Evolutionary conservation across 2,329 filamentous ascomycete genomes (phyloP), one percentile per base, ranked within the genome.

Genomic region (Diaporthe sp.): DNA sequence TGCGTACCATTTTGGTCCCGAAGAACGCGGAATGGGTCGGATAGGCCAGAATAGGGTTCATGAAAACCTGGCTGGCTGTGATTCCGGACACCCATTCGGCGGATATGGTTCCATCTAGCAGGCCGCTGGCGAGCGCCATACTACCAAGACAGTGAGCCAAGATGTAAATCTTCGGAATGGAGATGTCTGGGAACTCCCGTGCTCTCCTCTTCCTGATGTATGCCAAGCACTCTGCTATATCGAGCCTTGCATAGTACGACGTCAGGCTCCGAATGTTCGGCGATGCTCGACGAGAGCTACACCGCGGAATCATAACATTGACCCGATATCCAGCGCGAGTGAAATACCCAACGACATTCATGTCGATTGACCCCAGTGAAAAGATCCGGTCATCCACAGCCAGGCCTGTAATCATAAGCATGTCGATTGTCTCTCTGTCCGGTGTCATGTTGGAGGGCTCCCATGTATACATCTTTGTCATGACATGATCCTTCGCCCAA

Each of bases 121-220:
- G 84, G 22, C 90, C 91, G 7, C 86, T 83, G 0, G 89, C 83
- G 69, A 90, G 86, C 1, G 91, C 89, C 0, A 92, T 89, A 55
- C 89, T 88, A 37, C 91, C 92, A 86, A 92, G 89, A 81, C 91
- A 93, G 82, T 93, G 91, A 1, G 88, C 87, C 49, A 93, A 85
- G 5, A 87, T 87, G 81, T 93, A 92, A 91, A 82, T 44, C 17
- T 44, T 44, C 17, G 42, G 17, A 44, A 44, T 7, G 42, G 17
- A 17, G 42, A 5, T 19, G 15, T 44, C 42, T 19, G 42, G 42
- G 42, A 44, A 44, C 17, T 44, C 17, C 42, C 17, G 4, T 44
- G 42, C 42, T 44, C 42, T 44, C 42, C 13, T 44, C 42, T 44
- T 19, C 1, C 42, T 44, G 15, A 44, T 44, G 1, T 44, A 44